These are phyloP conservation scores for Agrocybe praecox DNA, from an alignment of 768 basidiomycete species.

Conservation along the genomic window DNA sequence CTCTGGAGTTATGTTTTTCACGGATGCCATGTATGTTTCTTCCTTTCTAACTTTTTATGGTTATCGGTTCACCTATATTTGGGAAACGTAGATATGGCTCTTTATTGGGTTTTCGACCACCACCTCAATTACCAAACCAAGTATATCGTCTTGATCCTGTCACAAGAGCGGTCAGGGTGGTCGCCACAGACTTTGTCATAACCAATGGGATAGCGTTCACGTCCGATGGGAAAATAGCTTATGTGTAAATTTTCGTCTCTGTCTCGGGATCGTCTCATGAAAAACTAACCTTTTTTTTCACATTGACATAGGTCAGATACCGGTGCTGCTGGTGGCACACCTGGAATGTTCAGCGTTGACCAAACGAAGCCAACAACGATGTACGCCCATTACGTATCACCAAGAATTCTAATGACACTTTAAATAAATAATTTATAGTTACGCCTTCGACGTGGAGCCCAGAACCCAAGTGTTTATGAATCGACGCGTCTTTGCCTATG, in stretches of 20 bases:
- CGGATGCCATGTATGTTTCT: conserved; percentile 55
- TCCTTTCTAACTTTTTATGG: conserved; percentile 7
- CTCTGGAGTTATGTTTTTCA: conserved; percentile 70
- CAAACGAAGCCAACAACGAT: conserved; percentile 70
- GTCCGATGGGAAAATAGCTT: conserved; percentile 62
- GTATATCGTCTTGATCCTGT: conserved; percentile 77
- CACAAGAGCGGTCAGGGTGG: conserved; percentile 65
- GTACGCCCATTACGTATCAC: conserved; percentile 37
- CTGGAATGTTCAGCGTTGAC: conserved; percentile 37
- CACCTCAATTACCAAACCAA: conserved; percentile 68
- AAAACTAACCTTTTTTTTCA: too few species aligned
- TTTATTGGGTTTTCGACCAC: conserved; percentile 64
- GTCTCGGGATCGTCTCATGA: too few species aligned
- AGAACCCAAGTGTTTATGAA: conserved; percentile 52
- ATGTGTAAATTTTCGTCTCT: conserved; percentile 44
- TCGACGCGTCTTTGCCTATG: conserved; percentile 67
- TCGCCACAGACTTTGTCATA: conserved; percentile 76
- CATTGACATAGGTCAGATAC: conserved; percentile 49
- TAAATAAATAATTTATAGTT: conserved; percentile 37
- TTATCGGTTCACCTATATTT: background rate
- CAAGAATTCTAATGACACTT: background rate
- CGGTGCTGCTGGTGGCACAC: conserved; percentile 42
- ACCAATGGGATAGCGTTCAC: conserved; percentile 78
- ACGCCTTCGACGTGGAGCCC: conserved; percentile 68
- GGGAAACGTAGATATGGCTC: conserved; percentile 59